phyloP scores from a whole-genome alignment of 345 rosid genomes.

The Populus davidiana region DNA sequence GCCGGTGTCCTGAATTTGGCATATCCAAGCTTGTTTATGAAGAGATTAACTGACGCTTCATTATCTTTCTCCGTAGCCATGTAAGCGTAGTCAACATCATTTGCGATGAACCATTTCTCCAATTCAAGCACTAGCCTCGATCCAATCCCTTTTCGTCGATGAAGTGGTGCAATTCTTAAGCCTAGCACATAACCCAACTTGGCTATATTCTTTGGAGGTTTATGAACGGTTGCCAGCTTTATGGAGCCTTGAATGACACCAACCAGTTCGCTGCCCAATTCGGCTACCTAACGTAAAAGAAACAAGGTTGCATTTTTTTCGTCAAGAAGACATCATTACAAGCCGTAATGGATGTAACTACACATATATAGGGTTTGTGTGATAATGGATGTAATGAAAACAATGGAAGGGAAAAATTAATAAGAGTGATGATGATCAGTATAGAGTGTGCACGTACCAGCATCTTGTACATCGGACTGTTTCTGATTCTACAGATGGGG shows the following conservation, averaged over 20 bases:
- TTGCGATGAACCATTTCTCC: constrained; percentile 66
- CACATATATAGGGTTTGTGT: background rate
- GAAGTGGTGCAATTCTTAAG: constrained; percentile 51
- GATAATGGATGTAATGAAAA: constrained; percentile 6
- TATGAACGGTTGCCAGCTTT: constrained; percentile 50
- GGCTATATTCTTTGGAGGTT: constrained; percentile 35
- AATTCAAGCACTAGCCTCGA: constrained; percentile 46
- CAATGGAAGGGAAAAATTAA: background rate
- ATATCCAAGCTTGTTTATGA: constrained; percentile 46
- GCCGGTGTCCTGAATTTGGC: constrained; percentile 54
- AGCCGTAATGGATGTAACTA: background rate
- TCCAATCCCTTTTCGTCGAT: constrained; percentile 62
- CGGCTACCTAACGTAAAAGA: constrained; percentile 49
- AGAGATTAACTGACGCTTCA: constrained; percentile 58
- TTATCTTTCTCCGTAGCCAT: constrained; percentile 80
- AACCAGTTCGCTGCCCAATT: constrained; percentile 51
- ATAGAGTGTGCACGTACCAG: constrained; percentile 43
- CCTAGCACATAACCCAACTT: constrained; percentile 69
- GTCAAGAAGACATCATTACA: background rate
- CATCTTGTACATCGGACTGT: constrained; percentile 64
- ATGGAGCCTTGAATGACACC: constrained; percentile 79
- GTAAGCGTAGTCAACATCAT: constrained; percentile 60
- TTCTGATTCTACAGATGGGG: constrained; percentile 80
- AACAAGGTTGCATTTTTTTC: background rate
- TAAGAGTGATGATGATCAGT: background rate